A percentile compares a stretch with the other conserved stretches of the same genome.
phyloP scores from a whole-genome alignment of 495 filamentous ascomycete species.

The Trichoderma orchidacearum region DNA sequence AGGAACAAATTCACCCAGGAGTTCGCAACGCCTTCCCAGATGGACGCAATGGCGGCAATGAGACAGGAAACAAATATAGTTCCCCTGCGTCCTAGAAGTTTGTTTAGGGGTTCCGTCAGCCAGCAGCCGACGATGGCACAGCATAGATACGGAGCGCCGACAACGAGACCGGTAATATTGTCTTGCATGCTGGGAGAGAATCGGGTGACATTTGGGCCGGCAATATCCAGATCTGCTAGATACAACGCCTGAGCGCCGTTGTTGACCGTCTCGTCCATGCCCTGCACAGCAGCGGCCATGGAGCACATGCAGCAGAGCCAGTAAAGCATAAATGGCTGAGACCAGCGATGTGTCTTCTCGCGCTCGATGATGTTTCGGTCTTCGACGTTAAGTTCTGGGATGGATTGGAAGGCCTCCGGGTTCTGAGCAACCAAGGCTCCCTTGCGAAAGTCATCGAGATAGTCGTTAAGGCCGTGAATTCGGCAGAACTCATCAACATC shows the following conservation, averaged over 20 bases:
- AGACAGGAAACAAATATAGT: slow-evolving; percentile 68
- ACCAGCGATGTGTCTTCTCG: slow-evolving; percentile 59
- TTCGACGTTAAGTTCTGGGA: slow-evolving; percentile 39
- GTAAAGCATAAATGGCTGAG: slow-evolving; percentile 51
- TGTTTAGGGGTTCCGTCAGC: slow-evolving; percentile 72
- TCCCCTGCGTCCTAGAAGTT: slow-evolving; percentile 63
- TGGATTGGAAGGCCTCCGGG: slow-evolving; percentile 25
- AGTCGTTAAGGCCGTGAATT: not conserved
- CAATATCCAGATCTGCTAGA: slow-evolving; percentile 35
- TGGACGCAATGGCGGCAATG: slow-evolving; percentile 46
- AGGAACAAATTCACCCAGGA: slow-evolving; percentile 66
- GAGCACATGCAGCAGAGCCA: slow-evolving; percentile 47
- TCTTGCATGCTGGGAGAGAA: slow-evolving; percentile 38
- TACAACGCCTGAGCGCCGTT: slow-evolving; percentile 67
- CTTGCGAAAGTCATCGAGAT: slow-evolving; percentile 5
- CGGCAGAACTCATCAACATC: not conserved
- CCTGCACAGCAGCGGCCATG: slow-evolving; percentile 42
- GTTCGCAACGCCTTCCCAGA: slow-evolving; percentile 66
- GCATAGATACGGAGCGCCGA: slow-evolving; percentile 57
- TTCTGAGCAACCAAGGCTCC: slow-evolving; percentile 49
- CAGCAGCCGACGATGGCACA: slow-evolving; percentile 71
- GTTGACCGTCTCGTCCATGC: slow-evolving; percentile 66
- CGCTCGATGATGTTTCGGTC: slow-evolving; percentile 45
- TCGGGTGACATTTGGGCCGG: not conserved
- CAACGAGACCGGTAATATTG: slow-evolving; percentile 54